Percentiles rank a stretch among this genome's conserved stretches.
These are phyloP conservation scores for Smallanthus sonchifolius DNA, from an alignment of 129 eudicot genomes.

Conservation along the genomic window DNA sequence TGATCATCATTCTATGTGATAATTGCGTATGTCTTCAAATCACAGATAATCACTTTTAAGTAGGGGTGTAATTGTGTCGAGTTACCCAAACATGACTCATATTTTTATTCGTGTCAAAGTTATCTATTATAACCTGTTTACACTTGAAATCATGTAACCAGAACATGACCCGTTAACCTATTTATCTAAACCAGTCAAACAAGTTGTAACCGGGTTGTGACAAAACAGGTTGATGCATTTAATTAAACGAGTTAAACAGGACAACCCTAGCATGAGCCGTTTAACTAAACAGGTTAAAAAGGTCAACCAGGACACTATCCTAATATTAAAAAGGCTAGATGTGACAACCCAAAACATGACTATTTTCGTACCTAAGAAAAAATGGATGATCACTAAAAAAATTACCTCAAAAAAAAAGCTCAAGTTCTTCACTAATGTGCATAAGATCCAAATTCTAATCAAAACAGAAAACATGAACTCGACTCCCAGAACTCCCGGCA, in stretches of 20 bases:
- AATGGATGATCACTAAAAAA: background rate
- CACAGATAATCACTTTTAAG: too few relatives aligned
- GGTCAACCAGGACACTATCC: background rate
- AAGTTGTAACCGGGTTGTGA: background rate
- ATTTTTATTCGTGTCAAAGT: background rate
- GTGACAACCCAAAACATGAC: too few relatives aligned
- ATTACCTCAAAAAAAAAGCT: conserved; percentile 68
- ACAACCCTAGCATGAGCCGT: background rate
- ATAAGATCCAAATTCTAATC: conserved; percentile 68
- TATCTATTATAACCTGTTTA: too few relatives aligned
- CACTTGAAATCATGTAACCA: background rate
- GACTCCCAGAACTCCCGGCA: conserved; percentile 85
- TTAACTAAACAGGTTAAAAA: background rate
- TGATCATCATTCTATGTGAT: background rate
- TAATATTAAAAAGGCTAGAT: background rate
- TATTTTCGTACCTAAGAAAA: too few relatives aligned
- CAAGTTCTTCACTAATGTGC: conserved; percentile 63
- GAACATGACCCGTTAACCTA: background rate
- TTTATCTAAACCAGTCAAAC: background rate
- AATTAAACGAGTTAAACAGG: background rate
- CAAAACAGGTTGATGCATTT: too few relatives aligned
- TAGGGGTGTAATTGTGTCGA: too few relatives aligned
- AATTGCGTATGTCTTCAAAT: too few relatives aligned
- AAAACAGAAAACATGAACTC: conserved; percentile 79
- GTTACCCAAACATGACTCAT: background rate